Percentiles rank a stretch among this genome's conserved stretches.
Conservation (phyloP, 2,329 filamentous ascomycete species). For the Paraphaeosphaeria minitans region DNA sequence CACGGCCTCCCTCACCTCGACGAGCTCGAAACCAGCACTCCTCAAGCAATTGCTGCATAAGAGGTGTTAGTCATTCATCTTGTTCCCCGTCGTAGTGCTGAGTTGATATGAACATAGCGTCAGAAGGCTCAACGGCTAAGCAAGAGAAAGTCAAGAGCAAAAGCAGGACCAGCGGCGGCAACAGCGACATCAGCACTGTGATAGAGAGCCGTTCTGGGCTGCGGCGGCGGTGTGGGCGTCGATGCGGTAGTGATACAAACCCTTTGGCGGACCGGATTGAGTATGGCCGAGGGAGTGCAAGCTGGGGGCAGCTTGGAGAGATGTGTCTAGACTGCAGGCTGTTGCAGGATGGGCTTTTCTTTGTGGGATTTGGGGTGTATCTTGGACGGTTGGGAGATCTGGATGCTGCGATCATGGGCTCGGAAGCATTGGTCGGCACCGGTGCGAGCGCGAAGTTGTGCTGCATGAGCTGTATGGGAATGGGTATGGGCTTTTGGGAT, state of each 20-base stretch:
- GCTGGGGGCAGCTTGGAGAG: no score
- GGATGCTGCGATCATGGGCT: no score
- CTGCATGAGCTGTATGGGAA: no score
- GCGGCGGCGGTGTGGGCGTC: background rate
- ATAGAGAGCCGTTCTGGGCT: conserved; percentile 11
- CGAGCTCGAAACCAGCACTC: conserved; percentile 10
- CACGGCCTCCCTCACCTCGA: background rate
- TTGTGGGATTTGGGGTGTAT: no score
- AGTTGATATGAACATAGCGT: background rate
- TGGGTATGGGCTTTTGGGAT: no score
- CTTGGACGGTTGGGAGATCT: no score
- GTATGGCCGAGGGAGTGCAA: no score
- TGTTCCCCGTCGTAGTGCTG: background rate
- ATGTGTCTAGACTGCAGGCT: no score
- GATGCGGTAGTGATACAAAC: conserved; percentile 3
- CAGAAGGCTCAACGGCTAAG: background rate
- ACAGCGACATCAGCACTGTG: background rate
- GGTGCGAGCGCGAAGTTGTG: no score
- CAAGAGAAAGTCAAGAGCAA: background rate
- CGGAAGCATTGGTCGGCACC: no score
- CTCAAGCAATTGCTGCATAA: conserved; percentile 1
- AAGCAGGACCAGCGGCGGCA: background rate
- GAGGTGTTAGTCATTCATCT: conserved; percentile 5
- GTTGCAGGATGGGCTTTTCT: no score
- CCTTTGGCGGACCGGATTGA: no score